Percentiles rank a stretch among this genome's conserved stretches.
Evolutionary conservation across 2,329 filamentous ascomycete species (phyloP).

Genomic region (Stagonosporopsis chrysanthemi): DNA sequence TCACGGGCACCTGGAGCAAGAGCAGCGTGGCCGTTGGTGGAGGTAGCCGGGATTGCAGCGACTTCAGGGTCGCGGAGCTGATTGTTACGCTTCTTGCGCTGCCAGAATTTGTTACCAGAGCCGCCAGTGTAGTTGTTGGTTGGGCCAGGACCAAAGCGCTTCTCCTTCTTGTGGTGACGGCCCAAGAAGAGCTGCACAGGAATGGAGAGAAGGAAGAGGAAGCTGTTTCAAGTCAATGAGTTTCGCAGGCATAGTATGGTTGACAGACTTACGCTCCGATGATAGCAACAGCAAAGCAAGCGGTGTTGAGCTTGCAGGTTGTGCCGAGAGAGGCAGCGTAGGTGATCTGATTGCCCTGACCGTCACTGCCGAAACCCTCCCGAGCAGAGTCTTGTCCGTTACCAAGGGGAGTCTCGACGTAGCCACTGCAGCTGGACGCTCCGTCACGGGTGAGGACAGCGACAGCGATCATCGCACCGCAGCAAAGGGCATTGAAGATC

Average conservation of each 20-base stretch:
- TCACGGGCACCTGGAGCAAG: conserved; percentile 40
- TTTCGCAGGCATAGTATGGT: background rate
- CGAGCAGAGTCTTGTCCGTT: conserved; percentile 62
- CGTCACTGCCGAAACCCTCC: conserved; percentile 58
- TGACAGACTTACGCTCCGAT: conserved; percentile 70
- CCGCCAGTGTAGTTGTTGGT: conserved; percentile 73
- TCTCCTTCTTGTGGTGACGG: conserved; percentile 76
- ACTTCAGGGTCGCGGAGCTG: conserved; percentile 54
- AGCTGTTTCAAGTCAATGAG: conserved; percentile 52
- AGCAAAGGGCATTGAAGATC: conserved; percentile 78
- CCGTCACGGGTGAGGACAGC: conserved; percentile 77
- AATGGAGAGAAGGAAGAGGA: conserved; percentile 79
- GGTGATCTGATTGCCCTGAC: conserved; percentile 50
- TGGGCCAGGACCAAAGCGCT: conserved; percentile 72
- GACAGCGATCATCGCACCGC: conserved; percentile 81
- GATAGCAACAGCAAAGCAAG: conserved; percentile 78
- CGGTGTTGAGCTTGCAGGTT: conserved; percentile 79
- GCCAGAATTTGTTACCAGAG: conserved; percentile 59
- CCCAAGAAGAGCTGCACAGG: conserved; percentile 72
- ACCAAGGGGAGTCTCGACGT: conserved; percentile 73
- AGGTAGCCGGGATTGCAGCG: conserved; percentile 20
- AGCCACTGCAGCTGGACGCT: conserved; percentile 68
- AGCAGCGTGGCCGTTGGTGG: conserved; percentile 23
- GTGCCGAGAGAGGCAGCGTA: conserved; percentile 59
- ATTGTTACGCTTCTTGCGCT: conserved; percentile 49